Evolutionary conservation across 129 eudicot genomes (phyloP), one percentile per base, ranked within the genome.

Genomic region (Sambucus nigra): DNA sequence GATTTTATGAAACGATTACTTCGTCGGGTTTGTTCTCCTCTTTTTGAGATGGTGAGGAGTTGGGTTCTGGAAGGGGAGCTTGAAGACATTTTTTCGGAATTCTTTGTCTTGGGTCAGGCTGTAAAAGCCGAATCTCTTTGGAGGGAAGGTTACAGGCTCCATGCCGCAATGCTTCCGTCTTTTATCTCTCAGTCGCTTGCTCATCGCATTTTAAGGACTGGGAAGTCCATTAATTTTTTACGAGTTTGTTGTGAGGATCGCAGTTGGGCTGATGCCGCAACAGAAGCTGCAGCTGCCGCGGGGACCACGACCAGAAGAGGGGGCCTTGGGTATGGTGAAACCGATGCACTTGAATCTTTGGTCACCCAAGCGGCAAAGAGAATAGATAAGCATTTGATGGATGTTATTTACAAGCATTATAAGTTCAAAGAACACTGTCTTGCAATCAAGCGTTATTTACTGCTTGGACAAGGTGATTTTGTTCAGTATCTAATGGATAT

Each of bases 51-150:
- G 99, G 99, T 92, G 60, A 77, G 99, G 70, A 92, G 96, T 63
- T 92, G 99, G 99, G 99, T 92, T 24, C 68, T 92, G 48, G 99
- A 92, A 74, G 99, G 99, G 50, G 99, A 92, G 73, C 96, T 92
- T 50, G 99, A 86, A 73, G 99, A 86, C 71, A 74, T 86, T 19
- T 92, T 82, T 71, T 73, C 86, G 0, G 99, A 92, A 61, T 92
- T 92, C 63, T 92, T 92, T 54, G 85, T 92, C 55, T 68, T 80
- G 59, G 87, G 96, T 16, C 94, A 92, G 58, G 89, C 99, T 5
- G 99, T 82, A 11, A 92, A 92, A 64, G 99, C 87, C 0, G 99
- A 92, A 63, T 86, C 96, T 33, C 78, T 92, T 12, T 92, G 99
- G 99, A 86, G 79, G 63, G 95, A 92, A 72, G 99, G 99, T 27